phyloP scores from a whole-genome alignment of 2,329 filamentous ascomycete species.

The Amphichorda felina region DNA sequence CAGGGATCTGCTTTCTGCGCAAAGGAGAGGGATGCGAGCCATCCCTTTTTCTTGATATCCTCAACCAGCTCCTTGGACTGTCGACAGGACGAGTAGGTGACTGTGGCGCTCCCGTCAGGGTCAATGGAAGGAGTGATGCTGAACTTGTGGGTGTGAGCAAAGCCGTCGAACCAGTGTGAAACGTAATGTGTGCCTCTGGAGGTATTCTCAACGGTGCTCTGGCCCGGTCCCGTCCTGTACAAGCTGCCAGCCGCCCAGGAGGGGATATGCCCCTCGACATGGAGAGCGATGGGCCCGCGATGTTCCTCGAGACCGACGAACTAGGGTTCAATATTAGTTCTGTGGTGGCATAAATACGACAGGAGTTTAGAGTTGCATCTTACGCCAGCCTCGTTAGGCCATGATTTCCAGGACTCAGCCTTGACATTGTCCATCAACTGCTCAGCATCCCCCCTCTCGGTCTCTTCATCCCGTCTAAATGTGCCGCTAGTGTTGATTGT shows the following conservation, averaged over 20 bases:
- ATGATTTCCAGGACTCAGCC: slow-evolving; percentile 23
- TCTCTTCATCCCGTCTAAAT: slow-evolving; percentile 12
- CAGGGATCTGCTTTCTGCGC: slow-evolving; percentile 65
- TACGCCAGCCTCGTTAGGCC: slow-evolving; percentile 37
- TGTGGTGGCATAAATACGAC: neutral
- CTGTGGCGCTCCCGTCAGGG: slow-evolving; percentile 16
- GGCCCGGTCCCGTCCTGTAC: slow-evolving; percentile 64
- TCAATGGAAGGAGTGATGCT: slow-evolving; percentile 41
- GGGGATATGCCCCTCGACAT: slow-evolving; percentile 56
- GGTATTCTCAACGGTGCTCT: slow-evolving; percentile 46
- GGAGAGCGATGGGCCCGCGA: slow-evolving; percentile 49
- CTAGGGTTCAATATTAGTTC: slow-evolving; percentile 22
- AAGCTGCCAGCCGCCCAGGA: slow-evolving; percentile 58
- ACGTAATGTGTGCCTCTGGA: slow-evolving; percentile 46
- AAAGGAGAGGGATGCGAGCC: slow-evolving; percentile 47
- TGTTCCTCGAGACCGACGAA: slow-evolving; percentile 59
- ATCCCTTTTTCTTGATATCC: slow-evolving; percentile 47
- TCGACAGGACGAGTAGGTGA: slow-evolving; percentile 60
- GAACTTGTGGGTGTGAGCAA: slow-evolving; percentile 61
- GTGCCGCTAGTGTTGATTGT: slow-evolving; percentile 12
- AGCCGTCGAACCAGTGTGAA: slow-evolving; percentile 74
- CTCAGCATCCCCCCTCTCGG: slow-evolving; percentile 13
- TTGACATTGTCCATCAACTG: slow-evolving; percentile 13
- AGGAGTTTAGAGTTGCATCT: slow-evolving; percentile 3
- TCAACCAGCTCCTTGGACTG: slow-evolving; percentile 54